These are phyloP conservation scores for Globisporangium barbulae DNA, from an alignment of 352 stramenopile genomes.

Conservation along the genomic window DNA sequence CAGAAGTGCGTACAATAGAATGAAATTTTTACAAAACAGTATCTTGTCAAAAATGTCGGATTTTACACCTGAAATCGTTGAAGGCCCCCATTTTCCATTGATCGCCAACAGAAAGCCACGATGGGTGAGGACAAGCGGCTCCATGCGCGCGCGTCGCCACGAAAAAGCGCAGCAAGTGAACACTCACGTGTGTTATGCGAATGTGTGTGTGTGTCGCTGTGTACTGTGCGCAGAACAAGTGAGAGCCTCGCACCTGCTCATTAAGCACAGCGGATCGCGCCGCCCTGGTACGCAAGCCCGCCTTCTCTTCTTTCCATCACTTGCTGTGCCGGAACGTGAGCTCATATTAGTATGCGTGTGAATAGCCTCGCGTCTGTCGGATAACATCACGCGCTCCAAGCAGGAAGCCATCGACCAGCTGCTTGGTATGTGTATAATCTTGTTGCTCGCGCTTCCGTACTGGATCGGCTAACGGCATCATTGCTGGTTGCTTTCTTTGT, in stretches of 20 bases:
- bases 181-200: neutral
- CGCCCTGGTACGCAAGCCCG: slow-evolving; percentile 42
- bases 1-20: no score
- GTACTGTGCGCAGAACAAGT: slow-evolving; percentile 52
- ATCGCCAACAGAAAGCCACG: neutral
- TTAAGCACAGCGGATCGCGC: slow-evolving; percentile 93
- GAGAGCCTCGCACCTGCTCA: slow-evolving; percentile 89
- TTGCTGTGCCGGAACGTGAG: neutral
- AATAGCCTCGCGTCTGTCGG: slow-evolving; percentile 82
- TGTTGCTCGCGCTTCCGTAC: slow-evolving; percentile 9
- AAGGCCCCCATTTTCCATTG: neutral
- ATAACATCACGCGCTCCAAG: slow-evolving; percentile 90
- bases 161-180: neutral
- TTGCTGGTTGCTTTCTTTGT: neutral
- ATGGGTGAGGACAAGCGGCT: slow-evolving; percentile 1
- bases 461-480: neutral
- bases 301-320: neutral
- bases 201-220: neutral
- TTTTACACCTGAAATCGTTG: neutral
- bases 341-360: neutral
- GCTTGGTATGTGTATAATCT: slow-evolving; percentile 28
- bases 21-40: no score
- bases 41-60: no score
- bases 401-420: slow-evolving; percentile 88
- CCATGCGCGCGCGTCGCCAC: no score